A percentile compares a stretch with the other conserved stretches of the same genome.
Conservation (phyloP, 495 filamentous ascomycete species). For the Paragyromitra xinjiangensis region DNA sequence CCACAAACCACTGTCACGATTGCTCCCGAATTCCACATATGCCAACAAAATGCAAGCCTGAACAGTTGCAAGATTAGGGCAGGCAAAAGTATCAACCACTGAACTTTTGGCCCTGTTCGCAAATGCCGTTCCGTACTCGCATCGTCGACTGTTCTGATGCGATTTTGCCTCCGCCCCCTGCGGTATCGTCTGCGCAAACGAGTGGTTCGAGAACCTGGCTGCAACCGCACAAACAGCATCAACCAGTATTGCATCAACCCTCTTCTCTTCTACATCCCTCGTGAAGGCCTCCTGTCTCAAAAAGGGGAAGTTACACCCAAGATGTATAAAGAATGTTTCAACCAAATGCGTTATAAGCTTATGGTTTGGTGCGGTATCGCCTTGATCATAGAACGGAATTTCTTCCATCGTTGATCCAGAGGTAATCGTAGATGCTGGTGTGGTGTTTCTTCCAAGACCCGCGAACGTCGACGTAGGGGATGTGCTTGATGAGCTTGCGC, state of each 20-base stretch:
- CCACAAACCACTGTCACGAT: constrained; percentile 87
- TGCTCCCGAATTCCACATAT: constrained; percentile 85
- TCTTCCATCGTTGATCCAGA: constrained; percentile 61
- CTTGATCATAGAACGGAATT: constrained; percentile 80
- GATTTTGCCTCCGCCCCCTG: constrained; percentile 62
- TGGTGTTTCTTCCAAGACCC: constrained; percentile 11
- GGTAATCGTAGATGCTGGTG: constrained; percentile 31
- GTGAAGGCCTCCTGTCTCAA: constrained; percentile 74
- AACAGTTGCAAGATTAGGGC: constrained; percentile 78
- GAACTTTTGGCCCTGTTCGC: constrained; percentile 78
- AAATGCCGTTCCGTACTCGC: constrained; percentile 75
- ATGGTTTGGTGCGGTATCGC: constrained; percentile 71
- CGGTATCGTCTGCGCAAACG: constrained; percentile 63
- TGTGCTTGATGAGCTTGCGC: constrained; percentile 45
- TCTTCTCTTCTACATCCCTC: constrained; percentile 75
- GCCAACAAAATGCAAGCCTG: constrained; percentile 82
- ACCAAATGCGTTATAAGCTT: constrained; percentile 76
- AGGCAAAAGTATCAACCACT: constrained; percentile 78
- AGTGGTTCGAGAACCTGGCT: constrained; percentile 76
- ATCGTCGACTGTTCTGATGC: constrained; percentile 51
- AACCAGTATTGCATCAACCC: constrained; percentile 84
- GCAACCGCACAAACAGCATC: constrained; percentile 83
- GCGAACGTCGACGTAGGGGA: constrained; percentile 42
- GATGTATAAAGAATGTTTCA: constrained; percentile 78
- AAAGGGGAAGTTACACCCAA: constrained; percentile 86